These are phyloP conservation scores for Escovopsis sp. DNA, from an alignment of 2,329 filamentous ascomycete genomes.

Conservation along the genomic window DNA sequence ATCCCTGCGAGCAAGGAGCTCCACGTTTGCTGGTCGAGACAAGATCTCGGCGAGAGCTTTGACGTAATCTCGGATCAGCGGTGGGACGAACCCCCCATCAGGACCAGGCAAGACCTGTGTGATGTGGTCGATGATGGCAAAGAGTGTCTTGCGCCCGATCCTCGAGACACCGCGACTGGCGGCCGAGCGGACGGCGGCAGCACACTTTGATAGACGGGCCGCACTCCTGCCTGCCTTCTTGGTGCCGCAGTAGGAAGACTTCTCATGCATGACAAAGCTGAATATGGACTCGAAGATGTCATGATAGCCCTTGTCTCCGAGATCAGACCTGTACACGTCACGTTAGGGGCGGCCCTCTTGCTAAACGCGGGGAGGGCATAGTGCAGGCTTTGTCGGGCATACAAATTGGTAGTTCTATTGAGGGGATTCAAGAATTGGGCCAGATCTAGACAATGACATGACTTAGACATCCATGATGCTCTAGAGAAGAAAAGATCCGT, in stretches of 20 bases:
- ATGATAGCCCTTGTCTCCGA: constrained; percentile 69
- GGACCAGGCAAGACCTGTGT: constrained; percentile 52
- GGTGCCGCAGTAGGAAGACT: constrained; percentile 43
- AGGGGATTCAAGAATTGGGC: constrained; percentile 23
- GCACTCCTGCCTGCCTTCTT: constrained; percentile 35
- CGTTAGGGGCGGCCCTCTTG: not conserved
- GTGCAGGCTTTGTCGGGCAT: constrained; percentile 8
- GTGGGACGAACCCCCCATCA: constrained; percentile 49
- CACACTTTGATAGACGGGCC: constrained; percentile 51
- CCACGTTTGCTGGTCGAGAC: constrained; percentile 59
- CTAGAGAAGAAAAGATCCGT: not conserved
- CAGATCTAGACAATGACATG: constrained; percentile 9
- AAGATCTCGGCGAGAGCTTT: constrained; percentile 60
- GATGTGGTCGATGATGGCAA: constrained; percentile 68
- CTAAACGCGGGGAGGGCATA: constrained; percentile 14
- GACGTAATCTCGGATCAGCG: constrained; percentile 62
- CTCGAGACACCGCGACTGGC: constrained; percentile 54
- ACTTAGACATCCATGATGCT: not conserved
- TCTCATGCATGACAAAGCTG: constrained; percentile 51
- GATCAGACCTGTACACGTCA: constrained; percentile 16
- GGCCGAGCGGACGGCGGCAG: constrained; percentile 55
- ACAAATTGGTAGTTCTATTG: constrained; percentile 24
- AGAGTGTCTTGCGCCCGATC: constrained; percentile 63
- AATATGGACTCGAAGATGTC: constrained; percentile 72
- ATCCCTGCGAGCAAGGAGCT: constrained; percentile 49